Percentiles rank a stretch among this genome's conserved stretches.
Evolutionary conservation across 2,329 filamentous ascomycete genomes (phyloP).

Genomic region (Verticillium longisporum): DNA sequence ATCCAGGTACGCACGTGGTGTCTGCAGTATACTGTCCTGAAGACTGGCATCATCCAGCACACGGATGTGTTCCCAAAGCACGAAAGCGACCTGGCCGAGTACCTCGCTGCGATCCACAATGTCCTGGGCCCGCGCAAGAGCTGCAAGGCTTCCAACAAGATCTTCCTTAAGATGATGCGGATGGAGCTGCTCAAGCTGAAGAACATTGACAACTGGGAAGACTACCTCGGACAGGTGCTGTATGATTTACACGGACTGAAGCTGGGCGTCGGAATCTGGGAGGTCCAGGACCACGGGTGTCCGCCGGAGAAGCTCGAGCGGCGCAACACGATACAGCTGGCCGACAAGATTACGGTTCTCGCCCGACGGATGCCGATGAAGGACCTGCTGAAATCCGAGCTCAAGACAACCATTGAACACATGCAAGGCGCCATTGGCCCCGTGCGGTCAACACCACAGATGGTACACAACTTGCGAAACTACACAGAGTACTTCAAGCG

Average conservation of each 20-base stretch:
- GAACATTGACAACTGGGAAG: conserved; percentile 74
- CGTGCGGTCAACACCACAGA: conserved; percentile 69
- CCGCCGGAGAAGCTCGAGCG: conserved; percentile 71
- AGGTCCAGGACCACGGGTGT: conserved; percentile 74
- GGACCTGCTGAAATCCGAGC: conserved; percentile 83
- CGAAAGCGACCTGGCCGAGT: conserved; percentile 69
- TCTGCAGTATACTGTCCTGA: conserved; percentile 73
- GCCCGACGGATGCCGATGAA: conserved; percentile 82
- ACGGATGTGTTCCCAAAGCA: conserved; percentile 55
- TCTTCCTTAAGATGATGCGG: conserved; percentile 84
- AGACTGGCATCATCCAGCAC: conserved; percentile 66
- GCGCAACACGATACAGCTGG: conserved; percentile 69
- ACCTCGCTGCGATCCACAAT: conserved; percentile 75
- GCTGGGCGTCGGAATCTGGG: conserved; percentile 59
- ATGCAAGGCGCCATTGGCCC: conserved; percentile 82
- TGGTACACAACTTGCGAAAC: conserved; percentile 82
- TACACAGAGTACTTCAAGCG: conserved; percentile 76
- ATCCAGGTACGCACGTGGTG: conserved; percentile 87
- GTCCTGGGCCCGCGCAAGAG: conserved; percentile 76
- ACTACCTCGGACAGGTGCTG: conserved; percentile 78
- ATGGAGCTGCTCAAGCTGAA: conserved; percentile 73
- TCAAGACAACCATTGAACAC: conserved; percentile 86
- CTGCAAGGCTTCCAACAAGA: conserved; percentile 79
- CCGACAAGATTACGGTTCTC: conserved; percentile 77
- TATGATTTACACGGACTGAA: conserved; percentile 79